Conservation (phyloP, 2,329 filamentous ascomycete genomes). For the Verticillium dahliae region DNA sequence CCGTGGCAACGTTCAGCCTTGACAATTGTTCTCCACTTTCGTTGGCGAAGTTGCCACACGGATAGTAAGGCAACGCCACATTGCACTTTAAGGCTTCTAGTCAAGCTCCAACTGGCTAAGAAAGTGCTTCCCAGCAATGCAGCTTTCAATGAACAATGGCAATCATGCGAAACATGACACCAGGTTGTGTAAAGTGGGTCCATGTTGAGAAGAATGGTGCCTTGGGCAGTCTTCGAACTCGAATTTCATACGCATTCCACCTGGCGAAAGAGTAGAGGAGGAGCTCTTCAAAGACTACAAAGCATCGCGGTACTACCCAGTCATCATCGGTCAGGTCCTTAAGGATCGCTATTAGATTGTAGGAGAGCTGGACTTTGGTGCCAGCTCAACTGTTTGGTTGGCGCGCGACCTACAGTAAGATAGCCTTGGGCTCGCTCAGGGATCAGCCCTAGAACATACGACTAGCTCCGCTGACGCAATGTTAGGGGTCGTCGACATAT, state of each 20-base stretch:
- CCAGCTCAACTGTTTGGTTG: slow-evolving; percentile 34
- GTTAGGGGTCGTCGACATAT: slow-evolving; percentile 20
- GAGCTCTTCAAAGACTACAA: slow-evolving; percentile 14
- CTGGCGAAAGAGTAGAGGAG: slow-evolving; percentile 11
- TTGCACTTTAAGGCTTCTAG: too few relatives aligned
- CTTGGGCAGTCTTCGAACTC: slow-evolving; percentile 3
- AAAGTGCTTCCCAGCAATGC: too few relatives aligned
- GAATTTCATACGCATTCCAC: slow-evolving; percentile 6
- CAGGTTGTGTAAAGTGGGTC: too few relatives aligned
- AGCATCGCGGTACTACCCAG: slow-evolving; percentile 15
- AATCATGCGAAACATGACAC: too few relatives aligned
- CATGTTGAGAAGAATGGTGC: too few relatives aligned
- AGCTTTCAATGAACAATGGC: too few relatives aligned
- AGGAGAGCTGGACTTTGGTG: slow-evolving; percentile 33
- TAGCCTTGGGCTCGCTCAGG: background rate
- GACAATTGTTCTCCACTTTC: too few relatives aligned
- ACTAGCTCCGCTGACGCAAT: background rate
- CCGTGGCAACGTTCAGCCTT: too few relatives aligned
- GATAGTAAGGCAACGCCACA: too few relatives aligned
- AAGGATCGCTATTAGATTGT: slow-evolving; percentile 26
- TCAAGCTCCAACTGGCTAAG: too few relatives aligned
- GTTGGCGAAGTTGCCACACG: too few relatives aligned
- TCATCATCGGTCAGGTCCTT: slow-evolving; percentile 16
- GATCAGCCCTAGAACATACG: background rate
- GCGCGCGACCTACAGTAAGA: slow-evolving; percentile 22